A percentile compares a stretch with the other conserved stretches of the same genome.
Evolutionary conservation across 805 yeast species (phyloP).

Genomic region (Hanseniaspora clermontiae): DNA sequence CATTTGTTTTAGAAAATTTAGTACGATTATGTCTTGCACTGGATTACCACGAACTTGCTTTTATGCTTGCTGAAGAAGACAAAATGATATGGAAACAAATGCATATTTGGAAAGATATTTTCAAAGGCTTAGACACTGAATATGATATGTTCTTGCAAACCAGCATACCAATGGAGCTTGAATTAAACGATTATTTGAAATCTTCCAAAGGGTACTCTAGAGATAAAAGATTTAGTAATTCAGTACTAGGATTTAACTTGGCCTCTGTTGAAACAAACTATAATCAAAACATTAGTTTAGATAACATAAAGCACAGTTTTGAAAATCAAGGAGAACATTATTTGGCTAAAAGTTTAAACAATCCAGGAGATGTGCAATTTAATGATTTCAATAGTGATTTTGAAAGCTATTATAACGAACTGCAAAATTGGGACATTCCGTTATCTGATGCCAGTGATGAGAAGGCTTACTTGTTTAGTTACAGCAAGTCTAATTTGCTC

Average conservation of each 20-base stretch:
- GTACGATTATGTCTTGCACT: background rate
- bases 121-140: background rate
- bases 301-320: background rate
- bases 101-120: background rate
- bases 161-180: background rate
- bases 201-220: background rate
- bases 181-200: background rate
- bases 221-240: background rate
- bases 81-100: background rate
- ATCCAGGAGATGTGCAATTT: background rate
- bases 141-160: background rate
- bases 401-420: background rate
- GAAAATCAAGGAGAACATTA: background rate
- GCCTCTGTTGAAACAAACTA: background rate
- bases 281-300: background rate
- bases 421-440: slow-evolving; percentile 5
- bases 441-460: background rate
- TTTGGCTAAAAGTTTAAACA: background rate
- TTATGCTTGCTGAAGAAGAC: slow-evolving; percentile 9
- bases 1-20: background rate
- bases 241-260: background rate
- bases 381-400: background rate
- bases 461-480: background rate
- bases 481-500: background rate
- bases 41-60: background rate